Evolutionary conservation across 1,139 yeast genomes (phyloP).

Genomic region (Taphrina communis): DNA sequence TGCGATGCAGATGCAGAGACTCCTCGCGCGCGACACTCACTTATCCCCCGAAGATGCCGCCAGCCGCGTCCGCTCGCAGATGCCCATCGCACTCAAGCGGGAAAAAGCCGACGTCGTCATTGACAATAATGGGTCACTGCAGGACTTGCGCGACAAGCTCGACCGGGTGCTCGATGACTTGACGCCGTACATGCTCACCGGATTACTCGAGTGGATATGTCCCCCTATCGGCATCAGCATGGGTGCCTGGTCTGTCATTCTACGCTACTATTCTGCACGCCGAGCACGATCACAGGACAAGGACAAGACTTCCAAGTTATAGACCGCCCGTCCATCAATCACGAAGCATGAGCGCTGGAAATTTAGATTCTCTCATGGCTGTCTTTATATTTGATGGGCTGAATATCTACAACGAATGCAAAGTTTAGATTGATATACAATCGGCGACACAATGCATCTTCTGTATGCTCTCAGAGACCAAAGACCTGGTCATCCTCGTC

Average conservation of each 20-base stretch:
- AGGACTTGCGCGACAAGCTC: constrained; percentile 49
- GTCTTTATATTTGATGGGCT: too few relatives aligned
- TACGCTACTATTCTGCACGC: not conserved
- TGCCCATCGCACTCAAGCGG: constrained; percentile 66
- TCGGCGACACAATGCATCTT: too few relatives aligned
- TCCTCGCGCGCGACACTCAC: constrained; percentile 66
- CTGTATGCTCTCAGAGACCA: too few relatives aligned
- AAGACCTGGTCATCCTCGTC: not conserved
- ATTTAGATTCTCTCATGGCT: too few relatives aligned
- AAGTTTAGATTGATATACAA: too few relatives aligned
- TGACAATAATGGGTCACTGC: constrained; percentile 64
- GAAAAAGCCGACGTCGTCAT: constrained; percentile 69
- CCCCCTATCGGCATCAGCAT: constrained; percentile 37
- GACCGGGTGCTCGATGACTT: constrained; percentile 29
- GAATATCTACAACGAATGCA: too few relatives aligned
- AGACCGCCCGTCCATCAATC: not conserved
- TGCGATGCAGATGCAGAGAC: constrained; percentile 65
- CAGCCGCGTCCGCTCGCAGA: constrained; percentile 76
- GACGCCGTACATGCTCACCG: constrained; percentile 41
- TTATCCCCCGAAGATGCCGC: constrained; percentile 69
- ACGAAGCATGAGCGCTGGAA: too few relatives aligned
- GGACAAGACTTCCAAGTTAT: not conserved
- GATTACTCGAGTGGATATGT: constrained; percentile 40
- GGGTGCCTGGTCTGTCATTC: constrained; percentile 26
- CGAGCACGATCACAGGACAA: not conserved